Conservation (phyloP, 2,329 filamentous ascomycete genomes). For the Penicillium sp. region DNA sequence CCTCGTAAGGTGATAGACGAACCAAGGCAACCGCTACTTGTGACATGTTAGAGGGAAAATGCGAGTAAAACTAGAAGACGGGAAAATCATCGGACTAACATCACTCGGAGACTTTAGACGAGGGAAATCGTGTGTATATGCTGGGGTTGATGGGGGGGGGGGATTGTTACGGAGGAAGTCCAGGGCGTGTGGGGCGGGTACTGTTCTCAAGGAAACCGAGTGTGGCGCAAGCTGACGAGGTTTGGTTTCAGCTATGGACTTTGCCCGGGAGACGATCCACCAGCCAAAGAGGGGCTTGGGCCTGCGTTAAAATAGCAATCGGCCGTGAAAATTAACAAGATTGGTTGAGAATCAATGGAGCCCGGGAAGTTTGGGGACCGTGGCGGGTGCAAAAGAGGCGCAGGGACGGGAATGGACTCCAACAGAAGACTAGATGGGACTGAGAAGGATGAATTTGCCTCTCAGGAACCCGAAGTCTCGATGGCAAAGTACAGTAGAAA, state of each 20-base stretch:
- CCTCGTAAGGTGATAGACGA: slow-evolving; percentile 30
- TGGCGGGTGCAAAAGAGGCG: slow-evolving; percentile 7
- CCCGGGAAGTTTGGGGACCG: slow-evolving; percentile 16
- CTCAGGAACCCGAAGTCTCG: background rate
- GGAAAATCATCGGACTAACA: slow-evolving; percentile 15
- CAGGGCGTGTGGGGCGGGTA: slow-evolving; percentile 35
- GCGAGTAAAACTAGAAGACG: background rate
- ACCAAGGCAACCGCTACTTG: slow-evolving; percentile 33
- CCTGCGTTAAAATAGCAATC: slow-evolving; percentile 31
- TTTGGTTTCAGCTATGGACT: slow-evolving; percentile 37
- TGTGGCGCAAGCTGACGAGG: slow-evolving; percentile 49
- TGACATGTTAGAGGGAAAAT: slow-evolving; percentile 35
- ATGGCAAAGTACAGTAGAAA: background rate
- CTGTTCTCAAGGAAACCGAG: slow-evolving; percentile 35
- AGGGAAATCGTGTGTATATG: background rate
- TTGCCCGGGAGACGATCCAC: slow-evolving; percentile 23
- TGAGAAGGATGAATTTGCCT: background rate
- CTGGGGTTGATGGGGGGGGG: slow-evolving; percentile 7
- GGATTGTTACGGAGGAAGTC: slow-evolving; percentile 20
- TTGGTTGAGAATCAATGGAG: slow-evolving; percentile 16
- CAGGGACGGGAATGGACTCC: background rate
- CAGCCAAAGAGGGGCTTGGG: slow-evolving; percentile 15
- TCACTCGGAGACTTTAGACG: slow-evolving; percentile 19
- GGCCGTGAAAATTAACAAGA: slow-evolving; percentile 20
- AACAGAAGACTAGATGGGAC: background rate